Evolutionary conservation across 495 filamentous ascomycete species (phyloP).

Genomic region (Penicillium soppii): DNA sequence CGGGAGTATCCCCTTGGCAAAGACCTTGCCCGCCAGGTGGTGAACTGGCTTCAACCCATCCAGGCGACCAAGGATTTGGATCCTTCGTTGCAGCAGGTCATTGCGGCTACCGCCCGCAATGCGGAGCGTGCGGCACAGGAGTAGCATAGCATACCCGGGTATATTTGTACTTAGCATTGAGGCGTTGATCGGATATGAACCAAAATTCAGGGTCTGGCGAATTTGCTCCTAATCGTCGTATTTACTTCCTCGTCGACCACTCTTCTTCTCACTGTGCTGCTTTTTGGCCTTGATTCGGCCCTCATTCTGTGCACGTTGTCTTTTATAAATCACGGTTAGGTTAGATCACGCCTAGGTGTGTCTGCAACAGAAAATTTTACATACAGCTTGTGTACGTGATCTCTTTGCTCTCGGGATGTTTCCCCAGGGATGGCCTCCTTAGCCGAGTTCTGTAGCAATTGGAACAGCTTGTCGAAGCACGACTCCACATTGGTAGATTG

Average conservation of each 20-base stretch:
- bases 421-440: constrained; percentile 60
- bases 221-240: constrained; percentile 36
- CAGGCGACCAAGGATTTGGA: constrained; percentile 60
- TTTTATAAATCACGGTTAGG: constrained; percentile 28
- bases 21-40: constrained; percentile 53
- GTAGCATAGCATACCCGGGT: constrained; percentile 14
- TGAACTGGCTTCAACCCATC: constrained; percentile 58
- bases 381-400: constrained; percentile 65
- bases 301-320: constrained; percentile 71
- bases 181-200: constrained; percentile 22
- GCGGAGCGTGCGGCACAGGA: constrained; percentile 31
- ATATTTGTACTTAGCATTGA: constrained; percentile 17
- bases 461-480: constrained; percentile 62
- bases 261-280: constrained; percentile 76
- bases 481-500: constrained; percentile 63
- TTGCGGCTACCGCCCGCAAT: constrained; percentile 54
- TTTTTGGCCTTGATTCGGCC: constrained; percentile 74
- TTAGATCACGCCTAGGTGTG: not conserved
- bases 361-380: constrained; percentile 22
- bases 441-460: constrained; percentile 54
- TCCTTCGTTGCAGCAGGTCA: constrained; percentile 61
- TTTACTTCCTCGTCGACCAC: constrained; percentile 55
- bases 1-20: constrained; percentile 34
- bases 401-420: constrained; percentile 57
- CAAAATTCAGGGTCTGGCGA: constrained; percentile 19